A percentile compares a stretch with the other conserved stretches of the same genome.
Evolutionary conservation across 768 basidiomycete species (phyloP).

Genomic region (Leccinum olivaceopallidum): DNA sequence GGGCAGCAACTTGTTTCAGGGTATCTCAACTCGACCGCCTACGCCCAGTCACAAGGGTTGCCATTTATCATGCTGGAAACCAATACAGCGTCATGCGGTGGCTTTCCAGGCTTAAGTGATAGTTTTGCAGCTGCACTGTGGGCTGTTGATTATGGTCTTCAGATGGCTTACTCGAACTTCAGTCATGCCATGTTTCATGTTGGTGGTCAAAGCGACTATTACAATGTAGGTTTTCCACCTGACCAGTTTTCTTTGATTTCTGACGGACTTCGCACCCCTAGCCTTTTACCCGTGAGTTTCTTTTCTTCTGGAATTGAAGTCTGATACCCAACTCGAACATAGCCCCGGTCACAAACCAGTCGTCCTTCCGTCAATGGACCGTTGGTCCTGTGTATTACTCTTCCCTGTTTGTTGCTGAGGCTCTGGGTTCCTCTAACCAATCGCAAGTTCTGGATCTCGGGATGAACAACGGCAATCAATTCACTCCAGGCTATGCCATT

Average conservation of each 20-base stretch:
- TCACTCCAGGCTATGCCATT: conserved; percentile 61
- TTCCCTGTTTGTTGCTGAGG: conserved; percentile 67
- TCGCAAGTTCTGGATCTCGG: conserved; percentile 68
- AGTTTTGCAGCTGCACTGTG: conserved; percentile 54
- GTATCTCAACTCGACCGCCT: conserved; percentile 50
- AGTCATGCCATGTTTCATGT: conserved; percentile 48
- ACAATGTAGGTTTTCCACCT: conserved; percentile 52
- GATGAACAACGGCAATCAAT: conserved; percentile 47
- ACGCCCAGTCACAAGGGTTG: conserved; percentile 39
- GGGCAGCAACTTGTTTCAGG: conserved; percentile 46
- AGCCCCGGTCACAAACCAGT: conserved; percentile 55
- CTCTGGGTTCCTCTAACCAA: conserved; percentile 59
- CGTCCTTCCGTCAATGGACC: conserved; percentile 65
- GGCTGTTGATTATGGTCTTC: conserved; percentile 53
- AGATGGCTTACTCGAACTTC: conserved; percentile 51
- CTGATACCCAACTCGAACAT: conserved; percentile 12
- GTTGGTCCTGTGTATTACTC: conserved; percentile 76
- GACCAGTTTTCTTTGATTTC: not conserved
- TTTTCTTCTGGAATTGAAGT: not conserved
- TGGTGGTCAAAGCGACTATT: conserved; percentile 64
- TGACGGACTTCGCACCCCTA: conserved; percentile 2
- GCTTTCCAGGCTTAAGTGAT: conserved; percentile 55
- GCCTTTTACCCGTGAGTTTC: conserved; percentile 41
- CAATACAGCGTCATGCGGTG: conserved; percentile 53
- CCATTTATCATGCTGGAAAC: conserved; percentile 60